Evolutionary conservation across 306 rosid species (phyloP), one percentile per base, ranked within the genome.

Genomic region (Lablab purpureus): DNA sequence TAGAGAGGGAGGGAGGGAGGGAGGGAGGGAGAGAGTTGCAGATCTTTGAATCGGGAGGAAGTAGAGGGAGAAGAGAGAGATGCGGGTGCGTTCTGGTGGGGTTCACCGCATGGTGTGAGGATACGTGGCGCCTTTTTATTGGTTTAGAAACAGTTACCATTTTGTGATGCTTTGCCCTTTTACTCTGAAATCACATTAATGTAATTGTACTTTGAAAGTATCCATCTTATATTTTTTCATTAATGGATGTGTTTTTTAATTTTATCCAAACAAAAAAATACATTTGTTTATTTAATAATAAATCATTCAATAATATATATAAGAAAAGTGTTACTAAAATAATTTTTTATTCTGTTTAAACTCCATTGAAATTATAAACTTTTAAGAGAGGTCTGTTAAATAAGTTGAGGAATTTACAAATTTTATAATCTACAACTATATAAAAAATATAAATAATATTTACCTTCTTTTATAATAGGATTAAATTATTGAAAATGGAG

Each of bases 21-120:
- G 64, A 60, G 41, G 45, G 47, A 74, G 62, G 25, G 37, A 64
- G 79, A 51, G 80, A 51, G 80, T 81, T 82, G 88, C 85, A 84
- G 87, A 87, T 87, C 85, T 82, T 82, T 68, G 85, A 83, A 68
- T 28, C 56, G 23, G 18, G 65, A 32, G 67, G 41, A 36, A 32
- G 84, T 25, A 30, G 79, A 37, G 74, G 83, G 66, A 32, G 65
- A 66, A 49, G 59, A 77, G 83, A 72, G 84, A 62, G 65, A 21
- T 21, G 86, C 27, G 74, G 59, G 65, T 80, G 65, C 27, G 75
- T 76, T 86, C 74, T 0, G 68, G 74, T 80, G 87, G 4, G 89
- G 78, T 83, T 46, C 67, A 50, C 27, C 22, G 63, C 40, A 80
- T 34, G 76, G 13, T 3, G 17, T 40, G 13, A 34, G 21, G 18